A percentile compares a stretch with the other conserved stretches of the same genome.
Evolutionary conservation across 345 rosid species (phyloP).

Genomic region (Populus euphratica): DNA sequence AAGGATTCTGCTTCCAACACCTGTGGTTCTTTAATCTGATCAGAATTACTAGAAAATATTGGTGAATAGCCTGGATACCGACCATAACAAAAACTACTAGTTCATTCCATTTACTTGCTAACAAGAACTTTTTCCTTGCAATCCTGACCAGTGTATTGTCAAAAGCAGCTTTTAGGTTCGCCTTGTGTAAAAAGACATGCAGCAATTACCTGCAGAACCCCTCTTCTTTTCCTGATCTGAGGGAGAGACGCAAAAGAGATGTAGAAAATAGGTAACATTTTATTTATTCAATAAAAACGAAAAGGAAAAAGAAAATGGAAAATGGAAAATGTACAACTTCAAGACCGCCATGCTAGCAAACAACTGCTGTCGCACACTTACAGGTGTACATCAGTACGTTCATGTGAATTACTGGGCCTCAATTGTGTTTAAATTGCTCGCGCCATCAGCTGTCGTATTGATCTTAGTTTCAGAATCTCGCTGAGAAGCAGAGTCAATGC

Average conservation of each 20-base stretch:
- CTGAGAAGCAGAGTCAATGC: conserved; percentile 40
- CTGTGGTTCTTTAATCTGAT: background rate
- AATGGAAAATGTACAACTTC: background rate
- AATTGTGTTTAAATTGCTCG: background rate
- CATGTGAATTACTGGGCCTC: conserved; percentile 8
- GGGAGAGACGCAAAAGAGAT: background rate
- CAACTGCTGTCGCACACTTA: background rate
- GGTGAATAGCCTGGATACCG: background rate
- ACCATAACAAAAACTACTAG: background rate
- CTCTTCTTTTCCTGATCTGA: background rate
- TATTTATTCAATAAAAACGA: background rate
- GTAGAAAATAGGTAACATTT: background rate
- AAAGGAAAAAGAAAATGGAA: background rate
- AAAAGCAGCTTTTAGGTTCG: background rate
- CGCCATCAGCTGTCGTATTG: background rate
- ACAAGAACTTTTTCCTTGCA: background rate
- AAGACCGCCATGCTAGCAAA: background rate
- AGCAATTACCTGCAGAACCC: background rate
- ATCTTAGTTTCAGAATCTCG: conserved; percentile 25
- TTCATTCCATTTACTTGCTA: background rate
- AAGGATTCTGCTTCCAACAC: background rate
- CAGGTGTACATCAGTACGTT: background rate
- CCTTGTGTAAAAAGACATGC: background rate
- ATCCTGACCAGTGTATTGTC: background rate
- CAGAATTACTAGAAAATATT: background rate